These are phyloP conservation scores for Neonectria neomacrospora DNA, from an alignment of 2,329 filamentous ascomycete species.

Conservation along the genomic window DNA sequence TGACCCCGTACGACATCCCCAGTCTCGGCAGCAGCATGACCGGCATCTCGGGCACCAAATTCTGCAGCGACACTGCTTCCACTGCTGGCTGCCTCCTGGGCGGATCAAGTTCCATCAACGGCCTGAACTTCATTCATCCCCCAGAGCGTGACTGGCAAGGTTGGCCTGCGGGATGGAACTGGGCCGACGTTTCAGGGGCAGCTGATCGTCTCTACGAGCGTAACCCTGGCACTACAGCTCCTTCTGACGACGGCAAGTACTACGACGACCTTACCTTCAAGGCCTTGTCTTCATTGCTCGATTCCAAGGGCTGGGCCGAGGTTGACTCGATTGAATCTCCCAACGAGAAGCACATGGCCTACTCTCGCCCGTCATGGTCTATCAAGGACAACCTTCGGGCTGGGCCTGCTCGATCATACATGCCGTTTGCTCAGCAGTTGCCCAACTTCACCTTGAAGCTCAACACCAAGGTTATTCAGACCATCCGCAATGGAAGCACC, in stretches of 20 bases:
- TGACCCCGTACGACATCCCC: constrained; percentile 42
- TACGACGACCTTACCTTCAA: constrained; percentile 75
- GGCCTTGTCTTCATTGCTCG: constrained; percentile 68
- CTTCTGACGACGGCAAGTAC: constrained; percentile 73
- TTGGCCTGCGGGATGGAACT: constrained; percentile 42
- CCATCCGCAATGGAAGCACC: constrained; percentile 69
- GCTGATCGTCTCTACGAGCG: constrained; percentile 43
- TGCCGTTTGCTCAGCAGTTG: constrained; percentile 68
- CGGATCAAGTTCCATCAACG: constrained; percentile 44
- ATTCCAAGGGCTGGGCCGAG: constrained; percentile 69
- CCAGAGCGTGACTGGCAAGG: constrained; percentile 41
- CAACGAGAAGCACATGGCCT: constrained; percentile 72
- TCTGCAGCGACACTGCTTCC: constrained; percentile 43
- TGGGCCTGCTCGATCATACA: constrained; percentile 77
- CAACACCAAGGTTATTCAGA: constrained; percentile 71
- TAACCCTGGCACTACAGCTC: constrained; percentile 70
- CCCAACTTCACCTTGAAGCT: constrained; percentile 74
- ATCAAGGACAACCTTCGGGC: constrained; percentile 73
- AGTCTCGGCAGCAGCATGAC: constrained; percentile 42
- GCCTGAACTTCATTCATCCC: constrained; percentile 44
- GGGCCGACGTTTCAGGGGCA: constrained; percentile 37
- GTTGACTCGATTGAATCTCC: constrained; percentile 72
- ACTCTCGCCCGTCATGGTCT: constrained; percentile 74
- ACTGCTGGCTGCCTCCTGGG: constrained; percentile 42
- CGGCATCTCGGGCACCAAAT: constrained; percentile 37